These are phyloP conservation scores for Panicum miliaceum DNA, from an alignment of 176 grass and related monocot species.

Conservation along the genomic window DNA sequence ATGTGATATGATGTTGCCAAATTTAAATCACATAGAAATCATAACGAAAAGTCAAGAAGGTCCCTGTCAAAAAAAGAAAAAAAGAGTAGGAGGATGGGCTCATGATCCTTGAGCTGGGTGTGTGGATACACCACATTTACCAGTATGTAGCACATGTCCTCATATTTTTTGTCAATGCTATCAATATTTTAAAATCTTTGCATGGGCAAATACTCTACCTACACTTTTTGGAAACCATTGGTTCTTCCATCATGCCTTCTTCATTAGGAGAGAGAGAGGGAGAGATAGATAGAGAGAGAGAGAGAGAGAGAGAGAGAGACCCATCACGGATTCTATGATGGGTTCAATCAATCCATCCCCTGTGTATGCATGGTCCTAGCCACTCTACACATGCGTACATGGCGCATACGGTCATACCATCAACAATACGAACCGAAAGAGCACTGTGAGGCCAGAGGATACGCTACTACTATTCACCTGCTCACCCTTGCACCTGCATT, in stretches of 20 bases:
- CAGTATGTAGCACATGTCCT: neutral
- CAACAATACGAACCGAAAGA: constrained; percentile 8
- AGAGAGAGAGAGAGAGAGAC: constrained; percentile 25
- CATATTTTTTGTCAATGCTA: neutral
- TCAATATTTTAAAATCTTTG: neutral
- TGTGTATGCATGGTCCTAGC: constrained; percentile 40
- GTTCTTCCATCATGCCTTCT: constrained; percentile 48
- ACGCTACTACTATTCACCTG: neutral
- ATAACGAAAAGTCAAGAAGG: neutral
- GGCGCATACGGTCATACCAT: neutral
- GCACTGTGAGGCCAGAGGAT: neutral
- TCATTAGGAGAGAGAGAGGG: constrained; percentile 40
- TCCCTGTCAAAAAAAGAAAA: too few relatives aligned
- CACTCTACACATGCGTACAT: neutral
- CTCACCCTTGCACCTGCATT: neutral
- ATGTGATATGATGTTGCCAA: neutral
- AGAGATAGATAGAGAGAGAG: neutral
- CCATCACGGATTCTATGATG: constrained; percentile 84
- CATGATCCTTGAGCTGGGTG: neutral
- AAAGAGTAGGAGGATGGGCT: too few relatives aligned
- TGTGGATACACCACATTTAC: neutral
- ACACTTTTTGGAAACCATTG: constrained; percentile 38
- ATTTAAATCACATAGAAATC: neutral
- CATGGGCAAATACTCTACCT: neutral
- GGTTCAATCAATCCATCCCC: constrained; percentile 84